Evolutionary conservation across 164 flowering plant genomes (phyloP).

Genomic region (Taxillus chinensis): DNA sequence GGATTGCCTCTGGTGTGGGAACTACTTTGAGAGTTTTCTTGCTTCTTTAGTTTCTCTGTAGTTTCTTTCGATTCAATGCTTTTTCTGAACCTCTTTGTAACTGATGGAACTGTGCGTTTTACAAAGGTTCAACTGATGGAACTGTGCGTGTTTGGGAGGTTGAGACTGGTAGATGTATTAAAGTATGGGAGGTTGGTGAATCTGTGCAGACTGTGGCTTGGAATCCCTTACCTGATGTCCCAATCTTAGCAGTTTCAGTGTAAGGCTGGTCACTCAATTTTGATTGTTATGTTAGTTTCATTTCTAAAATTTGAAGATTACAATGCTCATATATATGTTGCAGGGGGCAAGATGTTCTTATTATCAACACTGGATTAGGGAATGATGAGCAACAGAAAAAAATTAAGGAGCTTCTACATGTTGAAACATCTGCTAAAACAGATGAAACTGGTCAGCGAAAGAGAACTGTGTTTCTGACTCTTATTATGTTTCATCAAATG

Average conservation of each 20-base stretch:
- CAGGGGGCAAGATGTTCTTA: slow-evolving; percentile 73
- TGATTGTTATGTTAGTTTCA: neutral
- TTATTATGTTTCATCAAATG: neutral
- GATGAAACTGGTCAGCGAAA: slow-evolving; percentile 55
- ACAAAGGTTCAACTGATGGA: slow-evolving; percentile 77
- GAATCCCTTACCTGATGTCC: slow-evolving; percentile 75
- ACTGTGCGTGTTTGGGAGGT: slow-evolving; percentile 95
- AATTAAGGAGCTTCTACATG: slow-evolving; percentile 50
- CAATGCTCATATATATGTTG: slow-evolving; percentile 5
- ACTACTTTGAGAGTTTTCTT: slow-evolving; percentile 3
- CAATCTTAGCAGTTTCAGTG: slow-evolving; percentile 69
- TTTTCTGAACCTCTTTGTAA: neutral
- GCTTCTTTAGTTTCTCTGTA: neutral
- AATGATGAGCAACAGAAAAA: slow-evolving; percentile 55
- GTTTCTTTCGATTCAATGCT: neutral
- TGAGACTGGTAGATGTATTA: slow-evolving; percentile 77
- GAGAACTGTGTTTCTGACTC: neutral
- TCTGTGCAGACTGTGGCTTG: slow-evolving; percentile 67
- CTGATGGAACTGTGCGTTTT: slow-evolving; percentile 74
- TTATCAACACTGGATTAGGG: slow-evolving; percentile 71
- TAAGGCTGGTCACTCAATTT: slow-evolving; percentile 21
- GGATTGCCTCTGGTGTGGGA: slow-evolving; percentile 81
- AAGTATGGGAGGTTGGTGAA: slow-evolving; percentile 64
- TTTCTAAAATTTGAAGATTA: neutral
- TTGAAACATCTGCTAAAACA: slow-evolving; percentile 21